A percentile compares a stretch with the other conserved stretches of the same genome.
phyloP scores from a whole-genome alignment of 2,329 filamentous ascomycete species.

The Myriosclerotinia duriaeana region DNA sequence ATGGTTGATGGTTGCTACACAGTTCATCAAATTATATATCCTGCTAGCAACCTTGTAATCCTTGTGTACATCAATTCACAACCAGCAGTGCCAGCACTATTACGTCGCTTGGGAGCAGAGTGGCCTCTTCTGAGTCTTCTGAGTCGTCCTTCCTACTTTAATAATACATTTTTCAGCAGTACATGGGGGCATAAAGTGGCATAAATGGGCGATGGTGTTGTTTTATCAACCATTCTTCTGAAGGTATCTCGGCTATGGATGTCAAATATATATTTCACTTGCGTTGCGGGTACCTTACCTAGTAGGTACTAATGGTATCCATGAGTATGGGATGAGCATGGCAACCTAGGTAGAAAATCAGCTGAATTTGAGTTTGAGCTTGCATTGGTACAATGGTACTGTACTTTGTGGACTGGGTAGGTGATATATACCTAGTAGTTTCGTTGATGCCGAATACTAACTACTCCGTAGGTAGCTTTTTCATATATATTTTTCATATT shows the following conservation, averaged over 20 bases:
- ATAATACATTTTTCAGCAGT: slow-evolving; percentile 7
- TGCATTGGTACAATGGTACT: no score
- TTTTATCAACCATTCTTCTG: no score
- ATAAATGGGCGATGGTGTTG: no score
- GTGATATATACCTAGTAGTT: no score
- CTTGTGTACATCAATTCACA: slow-evolving; percentile 7
- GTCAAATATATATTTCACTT: no score
- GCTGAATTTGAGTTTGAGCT: neutral
- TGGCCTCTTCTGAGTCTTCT: slow-evolving; percentile 1
- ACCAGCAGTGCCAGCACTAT: neutral
- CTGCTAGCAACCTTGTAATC: slow-evolving; percentile 3
- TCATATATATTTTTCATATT: neutral
- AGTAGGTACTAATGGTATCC: neutral
- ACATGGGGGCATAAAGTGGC: neutral
- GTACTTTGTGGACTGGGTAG: no score
- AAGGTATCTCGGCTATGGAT: no score
- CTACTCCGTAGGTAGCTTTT: neutral
- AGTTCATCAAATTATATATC: no score
- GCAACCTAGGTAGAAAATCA: neutral
- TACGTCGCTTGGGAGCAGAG: neutral
- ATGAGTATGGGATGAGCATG: neutral
- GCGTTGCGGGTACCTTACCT: no score
- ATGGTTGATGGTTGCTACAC: no score
- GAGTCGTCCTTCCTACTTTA: no score
- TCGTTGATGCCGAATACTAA: neutral